Conservation (phyloP, 768 basidiomycete species). For the Pulveroboletus sp. region DNA sequence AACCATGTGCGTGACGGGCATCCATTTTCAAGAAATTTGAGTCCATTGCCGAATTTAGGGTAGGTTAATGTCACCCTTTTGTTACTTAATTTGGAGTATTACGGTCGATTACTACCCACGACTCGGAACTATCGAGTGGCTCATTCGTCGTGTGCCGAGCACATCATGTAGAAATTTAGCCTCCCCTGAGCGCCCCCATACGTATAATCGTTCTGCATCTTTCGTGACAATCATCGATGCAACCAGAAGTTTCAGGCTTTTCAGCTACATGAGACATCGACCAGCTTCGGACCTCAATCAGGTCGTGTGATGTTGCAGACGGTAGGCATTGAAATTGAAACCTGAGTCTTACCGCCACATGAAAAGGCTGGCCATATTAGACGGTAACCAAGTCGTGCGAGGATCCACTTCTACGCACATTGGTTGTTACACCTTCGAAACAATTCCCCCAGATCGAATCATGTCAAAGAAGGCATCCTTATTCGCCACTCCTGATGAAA, state of each 20-base stretch:
- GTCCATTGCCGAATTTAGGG: conserved; percentile 36
- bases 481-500: conserved; percentile 47
- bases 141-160: no score
- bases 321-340: background rate
- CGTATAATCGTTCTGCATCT: no score
- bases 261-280: no score
- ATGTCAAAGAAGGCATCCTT: conserved; percentile 79
- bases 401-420: background rate
- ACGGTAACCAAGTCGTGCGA: background rate
- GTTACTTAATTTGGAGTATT: conserved; percentile 8
- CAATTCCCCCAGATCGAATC: conserved; percentile 76
- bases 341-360: background rate
- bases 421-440: conserved; percentile 55
- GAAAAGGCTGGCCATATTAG: background rate
- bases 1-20: conserved; percentile 31
- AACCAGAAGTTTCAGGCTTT: no score
- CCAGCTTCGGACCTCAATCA: background rate
- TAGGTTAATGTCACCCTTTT: conserved; percentile 20
- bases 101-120: background rate
- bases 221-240: background rate
- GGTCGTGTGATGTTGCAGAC: background rate
- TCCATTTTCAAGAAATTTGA: conserved; percentile 30
- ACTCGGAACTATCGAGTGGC: background rate
- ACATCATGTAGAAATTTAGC: background rate
- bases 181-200: no score